Evolutionary conservation across 192 early-diverging fungal species (phyloP), one percentile per base, ranked within the genome.

Genomic region (Entomortierella chlamydospora): DNA sequence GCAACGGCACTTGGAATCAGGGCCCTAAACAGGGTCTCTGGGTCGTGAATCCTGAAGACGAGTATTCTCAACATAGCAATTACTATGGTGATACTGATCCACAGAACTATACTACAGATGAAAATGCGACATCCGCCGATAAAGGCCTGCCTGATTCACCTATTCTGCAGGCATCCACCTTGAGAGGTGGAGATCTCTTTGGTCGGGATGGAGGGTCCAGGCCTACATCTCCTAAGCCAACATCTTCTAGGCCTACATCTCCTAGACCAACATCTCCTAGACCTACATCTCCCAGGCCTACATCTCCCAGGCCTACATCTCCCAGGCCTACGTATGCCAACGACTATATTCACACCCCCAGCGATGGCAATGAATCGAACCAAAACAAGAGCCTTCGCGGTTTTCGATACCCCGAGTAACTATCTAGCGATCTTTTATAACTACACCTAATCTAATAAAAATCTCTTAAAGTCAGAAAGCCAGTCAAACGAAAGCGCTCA

Each of bases 181-280:
- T 72, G 20, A 34, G 70, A 47, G 56, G 54, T 15, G 59, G 69
- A 29, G 70, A 64, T 58, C 10, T 64, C 25, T 72, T 64, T 58
- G 61, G 51, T 7, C 50, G 56, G 9, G 70, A 72, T 7, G 53
- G 43, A n/a, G 53, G 60, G n/a, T n/a, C n/a, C n/a, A n/a, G n/a
- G n/a, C n/a, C n/a, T n/a, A n/a, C n/a, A 37, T 37, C 34, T 37
- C 10, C 10, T 37, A 7, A 10, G 34, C 34, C 34, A 37, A 37
- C 4, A 37, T 10, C 34, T 37, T 37, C 10, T 37, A 7, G 34
- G 34, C 10, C 34, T 7, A 37, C 34, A 37, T 7, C 10, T 4
- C 5, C 34, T 10, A 37, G 10, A 37, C 10, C 34, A 37, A 26
- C 18, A 49, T 1, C 12, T 28, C 13, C n/a, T n/a, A n/a, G n/a